Evolutionary conservation across 148 eudicot species (phyloP), one percentile per base, ranked within the genome.

Genomic region (Selenicereus undatus): DNA sequence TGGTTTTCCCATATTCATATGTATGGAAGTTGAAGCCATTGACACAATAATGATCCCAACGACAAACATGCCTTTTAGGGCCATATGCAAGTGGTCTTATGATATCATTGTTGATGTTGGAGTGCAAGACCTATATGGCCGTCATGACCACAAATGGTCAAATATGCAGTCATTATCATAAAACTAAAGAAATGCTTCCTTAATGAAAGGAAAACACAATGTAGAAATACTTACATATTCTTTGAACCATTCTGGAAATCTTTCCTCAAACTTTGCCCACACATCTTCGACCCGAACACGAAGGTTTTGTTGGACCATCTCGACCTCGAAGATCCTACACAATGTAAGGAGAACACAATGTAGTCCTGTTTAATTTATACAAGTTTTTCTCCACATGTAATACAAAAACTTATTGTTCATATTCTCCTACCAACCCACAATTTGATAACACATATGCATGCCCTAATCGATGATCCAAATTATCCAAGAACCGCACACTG

Each of bases 261-360:
- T n/a, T n/a, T n/a, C n/a, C n/a, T n/a, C n/a, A n/a, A n/a, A n/a
- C n/a, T n/a, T n/a, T n/a, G n/a, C n/a, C n/a, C n/a, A n/a, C n/a
- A n/a, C n/a, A n/a, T n/a, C n/a, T n/a, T n/a, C n/a, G n/a, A n/a
- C n/a, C n/a, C n/a, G n/a, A n/a, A n/a, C n/a, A n/a, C n/a, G n/a
- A n/a, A n/a, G n/a, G n/a, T n/a, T n/a, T n/a, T n/a, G n/a, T n/a
- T n/a, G n/a, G n/a, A n/a, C n/a, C n/a, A n/a, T n/a, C n/a, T n/a
- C n/a, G n/a, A n/a, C n/a, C n/a, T n/a, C n/a, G n/a, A n/a, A n/a
- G n/a, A n/a, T n/a, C n/a, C n/a, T n/a, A n/a, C n/a, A n/a, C n/a
- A n/a, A n/a, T n/a, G n/a, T n/a, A n/a, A 5, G 0, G 9, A 2
- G 21, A 0, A 26, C 8, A n/a, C 9, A 4, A 24, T 6, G 0